Base-by-base conservation (phyloP, 805 yeast genomes). In the Wickerhamomyces tratensis region DNA sequence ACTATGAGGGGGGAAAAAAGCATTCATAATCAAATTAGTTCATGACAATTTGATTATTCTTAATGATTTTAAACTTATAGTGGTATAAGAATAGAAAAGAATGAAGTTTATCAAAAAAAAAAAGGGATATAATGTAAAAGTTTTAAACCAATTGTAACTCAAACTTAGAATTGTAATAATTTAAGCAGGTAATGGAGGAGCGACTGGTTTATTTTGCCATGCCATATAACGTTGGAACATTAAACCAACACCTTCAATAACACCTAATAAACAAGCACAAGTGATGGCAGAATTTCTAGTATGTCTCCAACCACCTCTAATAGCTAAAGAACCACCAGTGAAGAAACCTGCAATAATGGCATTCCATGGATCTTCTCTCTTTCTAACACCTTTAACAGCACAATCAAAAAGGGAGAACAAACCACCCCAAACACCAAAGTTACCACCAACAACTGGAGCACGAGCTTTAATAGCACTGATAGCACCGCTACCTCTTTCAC, bases 341-440 rank as follows among this genome's bases (percentile, higher is more conserved):
- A 86, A 86, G 62, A 93, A 88, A 45, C 98, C 98, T 33, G 98
- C 97, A 59, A 91, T 82, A 60, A 93, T 89, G 51, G 97, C 96
- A 63, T 93, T 93, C 86, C 95, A 86, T 7, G 98, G 96, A 64
- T 93, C 98, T 65, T 93, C 98, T 72, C 97, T 86, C 66, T 87
- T 85, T 72, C 98, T 85, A 37, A 93, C 77, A 3, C 91, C 96
- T 65, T 91, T 93, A 39, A 93, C 95, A 13, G 89, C 76, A 72
- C 98, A 93, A 66, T 93, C 98, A 60, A 81, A 93, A 12, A 94
- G 83, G 33, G 97, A 87, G 62, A 93, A 93, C 55, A 93, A 71
- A 47, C 98, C 98, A 73, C 98, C 98, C 98, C 98, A 93, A 35
- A 86, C 95, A 69, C 98, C 98, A 58, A 93, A 91, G 67, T 93